Evolutionary conservation across 257 asterid genomes (phyloP).

Genomic region (Salvia miltiorrhiza): DNA sequence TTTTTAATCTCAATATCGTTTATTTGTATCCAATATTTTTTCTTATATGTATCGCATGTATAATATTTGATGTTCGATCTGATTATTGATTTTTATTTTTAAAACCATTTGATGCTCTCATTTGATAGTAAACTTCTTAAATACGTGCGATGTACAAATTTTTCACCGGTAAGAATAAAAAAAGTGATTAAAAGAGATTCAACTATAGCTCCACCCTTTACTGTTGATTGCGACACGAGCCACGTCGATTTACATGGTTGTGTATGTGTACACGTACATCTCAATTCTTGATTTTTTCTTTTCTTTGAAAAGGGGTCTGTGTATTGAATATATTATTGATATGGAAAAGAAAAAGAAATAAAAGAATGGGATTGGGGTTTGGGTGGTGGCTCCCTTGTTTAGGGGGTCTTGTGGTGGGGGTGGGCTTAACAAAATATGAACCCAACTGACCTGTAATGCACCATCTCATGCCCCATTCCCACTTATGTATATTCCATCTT

Average conservation of each 20-base stretch:
- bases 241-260: not conserved
- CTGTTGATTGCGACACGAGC: not conserved
- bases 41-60: too few relatives aligned
- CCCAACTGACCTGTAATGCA: conserved; percentile 25
- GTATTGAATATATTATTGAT: not conserved
- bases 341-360: not conserved
- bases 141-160: not conserved
- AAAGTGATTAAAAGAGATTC: not conserved
- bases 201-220: too few relatives aligned
- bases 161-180: not conserved
- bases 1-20: too few relatives aligned
- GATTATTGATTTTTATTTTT: not conserved
- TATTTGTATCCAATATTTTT: too few relatives aligned
- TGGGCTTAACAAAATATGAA: not conserved
- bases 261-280: not conserved
- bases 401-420: conserved; percentile 9
- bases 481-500: not conserved
- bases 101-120: too few relatives aligned
- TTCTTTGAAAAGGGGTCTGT: not conserved
- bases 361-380: not conserved
- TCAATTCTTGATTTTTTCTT: not conserved
- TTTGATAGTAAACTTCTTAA: not conserved
- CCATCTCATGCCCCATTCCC: conserved; percentile 16
- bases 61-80: too few relatives aligned
- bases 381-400: conserved; percentile 25